phyloP scores from a whole-genome alignment of 495 filamentous ascomycete species.

The Hyaloscypha bicolor region DNA sequence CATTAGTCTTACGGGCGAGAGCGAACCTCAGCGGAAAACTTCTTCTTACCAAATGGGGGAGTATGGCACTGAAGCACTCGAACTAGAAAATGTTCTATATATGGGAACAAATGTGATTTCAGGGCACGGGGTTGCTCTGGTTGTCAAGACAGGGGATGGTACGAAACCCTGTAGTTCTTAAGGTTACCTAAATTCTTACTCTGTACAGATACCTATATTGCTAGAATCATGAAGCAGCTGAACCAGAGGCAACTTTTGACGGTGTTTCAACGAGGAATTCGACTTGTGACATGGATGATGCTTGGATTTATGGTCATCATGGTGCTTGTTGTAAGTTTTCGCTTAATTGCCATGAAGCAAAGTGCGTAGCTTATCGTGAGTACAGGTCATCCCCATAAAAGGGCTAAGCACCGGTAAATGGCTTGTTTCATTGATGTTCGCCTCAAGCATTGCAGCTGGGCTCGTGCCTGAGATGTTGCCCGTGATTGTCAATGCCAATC shows the following conservation, averaged over 20 bases:
- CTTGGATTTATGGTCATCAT: slow-evolving; percentile 6
- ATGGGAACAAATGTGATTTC: slow-evolving; percentile 11
- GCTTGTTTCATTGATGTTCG: background rate
- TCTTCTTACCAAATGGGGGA: background rate
- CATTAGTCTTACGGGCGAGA: slow-evolving; percentile 14
- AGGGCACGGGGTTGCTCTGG: slow-evolving; percentile 6
- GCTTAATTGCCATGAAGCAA: background rate
- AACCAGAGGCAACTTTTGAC: slow-evolving; percentile 15
- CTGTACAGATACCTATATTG: slow-evolving; percentile 11
- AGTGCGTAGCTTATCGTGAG: background rate
- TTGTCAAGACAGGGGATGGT: slow-evolving; percentile 16
- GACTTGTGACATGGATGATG: slow-evolving; percentile 15
- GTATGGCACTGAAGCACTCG: background rate
- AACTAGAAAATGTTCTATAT: slow-evolving; percentile 13
- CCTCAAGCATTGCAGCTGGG: slow-evolving; percentile 3
- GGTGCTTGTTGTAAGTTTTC: slow-evolving; percentile 1
- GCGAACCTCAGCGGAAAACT: slow-evolving; percentile 11
- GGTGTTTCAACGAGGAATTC: slow-evolving; percentile 13
- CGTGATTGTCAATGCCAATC: slow-evolving; percentile 13
- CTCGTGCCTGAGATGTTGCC: slow-evolving; percentile 16
- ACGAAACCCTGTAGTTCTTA: background rate
- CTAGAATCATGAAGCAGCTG: slow-evolving; percentile 17
- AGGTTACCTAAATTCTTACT: background rate
- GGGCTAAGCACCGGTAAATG: slow-evolving; percentile 4
- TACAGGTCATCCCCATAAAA: slow-evolving; percentile 2